A percentile compares a stretch with the other conserved stretches of the same genome.
Evolutionary conservation across 2,329 filamentous ascomycete species (phyloP).

Genomic region (Rhexocercosporidium sp.): DNA sequence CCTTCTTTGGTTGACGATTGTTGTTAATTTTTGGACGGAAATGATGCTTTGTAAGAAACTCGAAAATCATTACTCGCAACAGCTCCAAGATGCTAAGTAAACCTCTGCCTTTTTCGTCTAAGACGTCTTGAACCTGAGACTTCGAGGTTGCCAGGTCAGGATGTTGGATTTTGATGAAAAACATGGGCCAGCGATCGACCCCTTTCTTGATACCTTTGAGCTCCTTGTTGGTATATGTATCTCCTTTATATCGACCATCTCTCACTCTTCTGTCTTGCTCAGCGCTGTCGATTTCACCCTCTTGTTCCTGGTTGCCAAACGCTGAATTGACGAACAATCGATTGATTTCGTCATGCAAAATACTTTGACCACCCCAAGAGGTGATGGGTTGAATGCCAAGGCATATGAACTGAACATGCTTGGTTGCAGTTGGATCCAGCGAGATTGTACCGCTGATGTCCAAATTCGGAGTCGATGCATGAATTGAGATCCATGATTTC

Average conservation of each 20-base stretch:
- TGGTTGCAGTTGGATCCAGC: constrained; percentile 70
- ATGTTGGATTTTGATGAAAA: constrained; percentile 72
- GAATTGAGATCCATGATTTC: constrained; percentile 71
- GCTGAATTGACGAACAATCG: constrained; percentile 74
- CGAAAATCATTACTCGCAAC: constrained; percentile 68
- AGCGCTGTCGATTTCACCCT: constrained; percentile 42
- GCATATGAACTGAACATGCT: constrained; percentile 79
- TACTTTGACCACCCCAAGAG: constrained; percentile 59
- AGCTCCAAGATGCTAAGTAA: constrained; percentile 63
- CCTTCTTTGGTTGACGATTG: background rate
- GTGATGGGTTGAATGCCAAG: constrained; percentile 73
- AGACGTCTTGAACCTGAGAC: constrained; percentile 42
- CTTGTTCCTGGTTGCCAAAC: constrained; percentile 69
- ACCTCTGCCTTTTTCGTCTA: constrained; percentile 52
- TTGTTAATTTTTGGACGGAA: constrained; percentile 49
- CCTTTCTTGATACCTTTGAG: constrained; percentile 62
- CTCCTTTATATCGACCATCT: constrained; percentile 50
- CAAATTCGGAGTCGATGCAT: constrained; percentile 66
- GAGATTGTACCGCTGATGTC: constrained; percentile 75
- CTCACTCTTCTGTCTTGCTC: constrained; percentile 45
- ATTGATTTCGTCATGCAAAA: constrained; percentile 81
- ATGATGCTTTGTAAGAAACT: constrained; percentile 77
- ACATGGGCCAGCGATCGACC: constrained; percentile 87
- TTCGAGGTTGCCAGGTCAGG: background rate
- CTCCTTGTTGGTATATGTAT: constrained; percentile 56